Evolutionary conservation across 2,329 filamentous ascomycete species (phyloP).

Genomic region (Claviceps sp.): DNA sequence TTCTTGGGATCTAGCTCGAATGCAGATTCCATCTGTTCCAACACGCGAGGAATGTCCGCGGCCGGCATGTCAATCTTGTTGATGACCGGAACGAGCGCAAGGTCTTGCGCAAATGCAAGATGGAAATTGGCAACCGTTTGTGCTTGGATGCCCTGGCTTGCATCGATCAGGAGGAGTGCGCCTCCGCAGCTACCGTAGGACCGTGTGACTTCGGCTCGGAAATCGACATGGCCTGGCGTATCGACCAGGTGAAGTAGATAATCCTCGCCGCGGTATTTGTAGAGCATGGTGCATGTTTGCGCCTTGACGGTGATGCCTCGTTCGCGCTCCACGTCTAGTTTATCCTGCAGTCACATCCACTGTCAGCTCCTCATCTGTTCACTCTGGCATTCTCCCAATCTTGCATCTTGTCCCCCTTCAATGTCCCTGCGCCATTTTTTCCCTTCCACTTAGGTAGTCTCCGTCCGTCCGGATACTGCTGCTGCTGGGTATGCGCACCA

Average conservation of each 20-base stretch:
- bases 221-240: conserved; percentile 95
- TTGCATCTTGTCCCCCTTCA: too few relatives aligned
- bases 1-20: conserved; percentile 77
- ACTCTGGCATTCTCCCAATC: too few relatives aligned
- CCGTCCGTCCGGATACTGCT: neutral
- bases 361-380: neutral
- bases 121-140: conserved; percentile 99
- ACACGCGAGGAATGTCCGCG: conserved; percentile 71
- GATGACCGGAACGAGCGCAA: conserved; percentile 78
- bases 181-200: conserved; percentile 95
- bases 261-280: conserved; percentile 71
- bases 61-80: conserved; percentile 94
- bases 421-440: too few relatives aligned
- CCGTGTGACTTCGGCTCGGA: conserved; percentile 86
- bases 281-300: conserved; percentile 96
- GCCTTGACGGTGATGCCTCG: conserved; percentile 97
- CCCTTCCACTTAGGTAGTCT: too few relatives aligned
- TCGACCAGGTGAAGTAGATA: conserved; percentile 93
- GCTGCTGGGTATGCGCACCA: conserved; percentile 28
- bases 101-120: conserved; percentile 81
- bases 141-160: conserved; percentile 90
- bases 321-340: conserved; percentile 49
- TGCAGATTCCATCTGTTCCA: conserved; percentile 71
- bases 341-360: conserved; percentile 40
- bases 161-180: conserved; percentile 83